A percentile compares a stretch with the other conserved stretches of the same genome.
These are phyloP conservation scores for Citrullus amarus DNA, from an alignment of 306 rosid species.

Conservation along the genomic window DNA sequence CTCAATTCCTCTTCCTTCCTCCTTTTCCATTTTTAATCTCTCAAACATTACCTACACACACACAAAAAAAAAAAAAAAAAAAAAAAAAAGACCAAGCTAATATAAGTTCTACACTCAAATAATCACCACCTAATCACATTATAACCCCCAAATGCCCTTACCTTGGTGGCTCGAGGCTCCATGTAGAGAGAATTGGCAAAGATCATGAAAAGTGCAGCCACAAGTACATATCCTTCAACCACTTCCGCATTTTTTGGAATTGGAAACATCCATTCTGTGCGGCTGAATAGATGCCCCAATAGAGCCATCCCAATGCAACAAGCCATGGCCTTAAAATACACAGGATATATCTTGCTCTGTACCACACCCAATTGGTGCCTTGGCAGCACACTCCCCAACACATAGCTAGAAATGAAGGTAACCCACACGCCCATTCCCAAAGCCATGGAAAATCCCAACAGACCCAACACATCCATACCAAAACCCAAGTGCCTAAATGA, in stretches of 20 bases:
- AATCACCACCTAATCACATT: too few relatives aligned
- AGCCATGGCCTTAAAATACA: conserved; percentile 53
- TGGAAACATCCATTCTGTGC: not conserved
- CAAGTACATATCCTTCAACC: conserved; percentile 33
- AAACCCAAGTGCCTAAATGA: not conserved
- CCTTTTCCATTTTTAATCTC: conserved; percentile 55
- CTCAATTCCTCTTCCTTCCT: conserved; percentile 60
- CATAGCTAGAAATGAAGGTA: conserved; percentile 57
- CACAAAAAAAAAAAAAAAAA: not conserved
- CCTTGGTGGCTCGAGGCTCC: conserved; percentile 85
- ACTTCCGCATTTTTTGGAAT: not conserved
- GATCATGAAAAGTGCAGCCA: conserved; percentile 29
- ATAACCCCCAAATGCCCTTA: too few relatives aligned
- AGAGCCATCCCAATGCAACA: conserved; percentile 34
- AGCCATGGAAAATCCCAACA: conserved; percentile 48
- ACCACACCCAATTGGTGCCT: conserved; percentile 70
- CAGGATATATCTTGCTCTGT: conserved; percentile 79
- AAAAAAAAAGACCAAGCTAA: too few relatives aligned
- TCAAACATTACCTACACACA: conserved; percentile 55
- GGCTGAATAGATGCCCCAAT: conserved; percentile 33
- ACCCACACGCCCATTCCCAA: conserved; percentile 70
- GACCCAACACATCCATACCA: conserved; percentile 5
- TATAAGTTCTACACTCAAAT: too few relatives aligned
- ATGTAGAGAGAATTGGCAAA: conserved; percentile 43
- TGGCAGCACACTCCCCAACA: conserved; percentile 36